Evolutionary conservation across 176 grass and related monocot genomes (phyloP), one percentile per base, ranked within the genome.

Genomic region (Paspalum notatum): DNA sequence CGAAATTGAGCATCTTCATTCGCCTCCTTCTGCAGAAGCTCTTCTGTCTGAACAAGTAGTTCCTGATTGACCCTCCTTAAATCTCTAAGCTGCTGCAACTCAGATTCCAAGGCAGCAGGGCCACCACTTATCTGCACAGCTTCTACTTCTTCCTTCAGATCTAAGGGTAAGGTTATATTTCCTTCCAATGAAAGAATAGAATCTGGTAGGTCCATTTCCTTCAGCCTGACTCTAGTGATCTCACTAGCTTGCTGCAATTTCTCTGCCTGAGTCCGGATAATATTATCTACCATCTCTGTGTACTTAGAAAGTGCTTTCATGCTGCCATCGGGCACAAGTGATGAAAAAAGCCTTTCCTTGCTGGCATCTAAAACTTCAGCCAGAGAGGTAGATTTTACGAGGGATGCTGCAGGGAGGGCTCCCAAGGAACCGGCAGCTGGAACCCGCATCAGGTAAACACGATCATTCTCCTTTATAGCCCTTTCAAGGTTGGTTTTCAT

Each of bases 151-250:
- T 99, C 97, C 76, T 90, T 99, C 52, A 96, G 72, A 89, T 99
- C 91, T 22, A 74, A 71, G 79, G 97, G 93, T 86, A 99, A 80
- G n/a, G 76, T 77, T 67, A 93, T 81, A 84, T 93, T 96, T 90
- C 97, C 97, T 91, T 99, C 97, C 53, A 99, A 63, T 65, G 97
- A 93, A 75, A 91, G 80, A 69, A 99, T 96, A 73, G 97, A 99
- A 91, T 99, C 97, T 44, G 97, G 97, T 76, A 99, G 74, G 82
- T 99, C 97, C 97, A 99, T 96, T 84, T 99, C 97, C 89, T 96
- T 99, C 66, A 99, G 73, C 75, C 85, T 96, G 80, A 99, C 89
- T 79, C 97, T 88, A 70, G 97, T 91, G 54, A 99, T 90, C 80
- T 99, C 97, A 85, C 97, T 99, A 41, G 91, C 91, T 91, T 99